These are phyloP conservation scores for Angomonas desouzai DNA, from an alignment of 208 protist genomes.

Conservation along the genomic window DNA sequence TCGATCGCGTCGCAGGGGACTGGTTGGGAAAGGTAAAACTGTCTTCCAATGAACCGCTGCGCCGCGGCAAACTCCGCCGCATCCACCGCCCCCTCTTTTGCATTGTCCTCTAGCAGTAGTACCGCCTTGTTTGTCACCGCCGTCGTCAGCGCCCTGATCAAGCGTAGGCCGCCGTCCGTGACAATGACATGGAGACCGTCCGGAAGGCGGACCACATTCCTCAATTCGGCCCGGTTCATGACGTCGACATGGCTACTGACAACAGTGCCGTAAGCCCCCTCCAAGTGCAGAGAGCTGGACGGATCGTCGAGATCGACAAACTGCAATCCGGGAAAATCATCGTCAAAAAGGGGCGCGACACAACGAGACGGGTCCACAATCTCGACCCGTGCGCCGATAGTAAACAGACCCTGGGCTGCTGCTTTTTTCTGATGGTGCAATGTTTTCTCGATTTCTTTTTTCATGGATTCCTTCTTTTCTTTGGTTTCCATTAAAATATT, in stretches of 20 bases:
- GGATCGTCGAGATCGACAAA: constrained; percentile 74
- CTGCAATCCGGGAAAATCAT: constrained; percentile 71
- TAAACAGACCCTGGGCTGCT: constrained; percentile 77
- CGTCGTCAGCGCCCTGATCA: constrained; percentile 67
- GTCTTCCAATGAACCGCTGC: constrained; percentile 40
- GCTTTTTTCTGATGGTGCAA: constrained; percentile 80
- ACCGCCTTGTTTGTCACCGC: constrained; percentile 22
- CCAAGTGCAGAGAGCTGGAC: constrained; percentile 44
- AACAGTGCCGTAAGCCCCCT: constrained; percentile 78
- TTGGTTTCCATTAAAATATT: constrained; percentile 67
- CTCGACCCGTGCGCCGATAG: constrained; percentile 58
- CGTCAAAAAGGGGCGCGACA: constrained; percentile 74
- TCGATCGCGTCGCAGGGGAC: constrained; percentile 38
- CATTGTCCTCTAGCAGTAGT: constrained; percentile 5
- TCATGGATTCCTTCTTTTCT: constrained; percentile 59
- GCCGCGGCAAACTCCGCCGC: constrained; percentile 36
- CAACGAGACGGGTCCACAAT: constrained; percentile 72
- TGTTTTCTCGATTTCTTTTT: constrained; percentile 58
- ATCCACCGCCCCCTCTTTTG: background rate
- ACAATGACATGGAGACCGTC: constrained; percentile 80
- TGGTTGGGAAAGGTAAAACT: constrained; percentile 59
- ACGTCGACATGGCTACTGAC: constrained; percentile 84
- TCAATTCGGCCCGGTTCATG: constrained; percentile 78
- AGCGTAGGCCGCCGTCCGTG: constrained; percentile 71
- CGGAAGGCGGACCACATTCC: constrained; percentile 76